These are phyloP conservation scores for Prunus davidiana DNA, from an alignment of 306 rosid genomes.

Conservation along the genomic window DNA sequence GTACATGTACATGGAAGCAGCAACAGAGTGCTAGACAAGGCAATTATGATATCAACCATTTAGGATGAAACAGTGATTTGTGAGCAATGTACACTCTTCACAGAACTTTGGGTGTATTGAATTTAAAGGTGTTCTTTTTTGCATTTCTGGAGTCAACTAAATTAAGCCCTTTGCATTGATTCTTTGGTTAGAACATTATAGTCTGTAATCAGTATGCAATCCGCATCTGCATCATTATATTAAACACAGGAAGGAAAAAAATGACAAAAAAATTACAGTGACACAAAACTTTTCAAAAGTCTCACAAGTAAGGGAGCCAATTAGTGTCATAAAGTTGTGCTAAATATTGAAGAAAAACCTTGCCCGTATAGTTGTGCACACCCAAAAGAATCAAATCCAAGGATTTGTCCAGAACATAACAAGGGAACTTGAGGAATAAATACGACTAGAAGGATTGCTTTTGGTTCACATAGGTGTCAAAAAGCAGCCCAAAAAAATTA, in stretches of 20 bases:
- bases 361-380: not conserved
- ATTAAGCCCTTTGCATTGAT: not conserved
- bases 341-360: not conserved
- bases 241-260: not conserved
- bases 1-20: not conserved
- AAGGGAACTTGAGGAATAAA: not conserved
- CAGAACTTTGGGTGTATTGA: not conserved
- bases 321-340: not conserved
- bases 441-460: not conserved
- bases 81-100: not conserved
- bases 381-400: not conserved
- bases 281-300: not conserved
- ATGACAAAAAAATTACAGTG: not conserved
- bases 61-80: not conserved
- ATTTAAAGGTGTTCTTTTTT: not conserved
- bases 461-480: not conserved
- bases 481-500: not conserved
- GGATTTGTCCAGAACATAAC: not conserved
- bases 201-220: not conserved
- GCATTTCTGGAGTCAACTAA: not conserved
- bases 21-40: conserved; percentile 1
- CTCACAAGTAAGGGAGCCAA: not conserved
- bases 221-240: not conserved
- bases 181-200: not conserved
- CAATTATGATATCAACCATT: conserved; percentile 5